Evolutionary conservation across 2,329 filamentous ascomycete species (phyloP).

Genomic region (Orbilia oligospora): DNA sequence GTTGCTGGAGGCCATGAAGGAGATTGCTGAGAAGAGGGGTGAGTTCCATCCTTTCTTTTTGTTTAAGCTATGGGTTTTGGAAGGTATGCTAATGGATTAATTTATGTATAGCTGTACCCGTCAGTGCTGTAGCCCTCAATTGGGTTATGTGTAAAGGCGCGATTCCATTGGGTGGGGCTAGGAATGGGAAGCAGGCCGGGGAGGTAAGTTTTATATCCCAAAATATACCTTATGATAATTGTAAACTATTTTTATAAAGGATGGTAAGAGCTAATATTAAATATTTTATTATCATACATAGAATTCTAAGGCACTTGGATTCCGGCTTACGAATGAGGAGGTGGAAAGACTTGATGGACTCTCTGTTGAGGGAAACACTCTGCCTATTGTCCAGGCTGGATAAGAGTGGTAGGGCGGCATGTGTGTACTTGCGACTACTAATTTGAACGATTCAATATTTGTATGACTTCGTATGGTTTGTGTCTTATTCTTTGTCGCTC

Average conservation of each 20-base stretch:
- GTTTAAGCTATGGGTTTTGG: too few species aligned
- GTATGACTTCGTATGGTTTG: too few species aligned
- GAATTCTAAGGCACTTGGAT: constrained; percentile 67
- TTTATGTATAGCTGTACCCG: constrained; percentile 25
- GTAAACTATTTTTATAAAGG: too few species aligned
- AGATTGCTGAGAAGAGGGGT: constrained; percentile 66
- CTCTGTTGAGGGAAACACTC: constrained; percentile 67
- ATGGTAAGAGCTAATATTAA: too few species aligned
- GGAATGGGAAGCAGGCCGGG: constrained; percentile 68
- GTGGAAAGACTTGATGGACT: constrained; percentile 68
- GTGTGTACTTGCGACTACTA: too few species aligned
- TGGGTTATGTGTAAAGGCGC: constrained; percentile 69
- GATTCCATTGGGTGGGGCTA: constrained; percentile 68
- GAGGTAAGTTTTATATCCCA: constrained; percentile 61
- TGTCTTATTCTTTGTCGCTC: too few species aligned
- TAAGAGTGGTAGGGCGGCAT: constrained; percentile 61
- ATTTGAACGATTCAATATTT: too few species aligned
- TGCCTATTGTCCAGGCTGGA: constrained; percentile 68
- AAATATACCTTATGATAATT: too few species aligned
- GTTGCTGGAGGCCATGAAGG: constrained; percentile 66
- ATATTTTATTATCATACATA: constrained; percentile 13
- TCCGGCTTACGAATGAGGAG: constrained; percentile 68
- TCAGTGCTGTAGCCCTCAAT: constrained; percentile 68
- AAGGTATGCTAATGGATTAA: background rate
- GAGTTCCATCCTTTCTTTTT: background rate